phyloP scores from a whole-genome alignment of 2,329 filamentous ascomycete genomes.

The Moelleriella libera region DNA sequence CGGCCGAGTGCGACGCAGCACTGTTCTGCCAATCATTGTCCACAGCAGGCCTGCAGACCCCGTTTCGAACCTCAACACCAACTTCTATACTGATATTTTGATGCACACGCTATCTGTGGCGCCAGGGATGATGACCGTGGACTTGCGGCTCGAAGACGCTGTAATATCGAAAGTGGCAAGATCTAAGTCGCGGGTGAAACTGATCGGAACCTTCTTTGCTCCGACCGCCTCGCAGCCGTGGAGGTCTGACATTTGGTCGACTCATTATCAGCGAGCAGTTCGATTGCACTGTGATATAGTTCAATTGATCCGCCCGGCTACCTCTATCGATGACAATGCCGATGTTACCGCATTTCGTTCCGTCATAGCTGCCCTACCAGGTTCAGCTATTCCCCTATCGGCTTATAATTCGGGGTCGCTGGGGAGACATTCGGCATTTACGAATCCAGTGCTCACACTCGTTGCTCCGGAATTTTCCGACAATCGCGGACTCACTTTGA shows the following conservation, averaged over 20 bases:
- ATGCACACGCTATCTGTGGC: slow-evolving; percentile 46
- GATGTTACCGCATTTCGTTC: slow-evolving; percentile 41
- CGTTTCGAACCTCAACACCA: slow-evolving; percentile 9
- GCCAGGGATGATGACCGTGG: slow-evolving; percentile 49
- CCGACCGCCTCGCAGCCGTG: slow-evolving; percentile 32
- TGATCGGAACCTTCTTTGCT: slow-evolving; percentile 42
- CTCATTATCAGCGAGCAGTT: slow-evolving; percentile 43
- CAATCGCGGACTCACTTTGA: slow-evolving; percentile 21
- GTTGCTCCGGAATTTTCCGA: slow-evolving; percentile 31
- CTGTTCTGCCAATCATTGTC: slow-evolving; percentile 44
- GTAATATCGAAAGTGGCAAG: slow-evolving; percentile 34
- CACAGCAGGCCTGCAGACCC: slow-evolving; percentile 26
- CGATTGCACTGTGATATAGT: slow-evolving; percentile 46
- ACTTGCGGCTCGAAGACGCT: slow-evolving; percentile 40
- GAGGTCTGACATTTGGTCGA: slow-evolving; percentile 39
- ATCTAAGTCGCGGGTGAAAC: slow-evolving; percentile 39
- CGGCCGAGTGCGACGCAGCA: slow-evolving; percentile 46
- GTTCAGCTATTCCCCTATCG: slow-evolving; percentile 37
- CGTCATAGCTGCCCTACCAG: slow-evolving; percentile 25
- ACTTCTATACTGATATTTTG: slow-evolving; percentile 39
- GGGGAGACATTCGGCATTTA: slow-evolving; percentile 50
- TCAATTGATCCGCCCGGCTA: slow-evolving; percentile 43
- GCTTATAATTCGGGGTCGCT: slow-evolving; percentile 50
- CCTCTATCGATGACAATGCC: slow-evolving; percentile 46
- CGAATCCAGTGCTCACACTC: slow-evolving; percentile 49